Evolutionary conservation across 2,329 filamentous ascomycete genomes (phyloP).

Genomic region (Beauveria caledonica): DNA sequence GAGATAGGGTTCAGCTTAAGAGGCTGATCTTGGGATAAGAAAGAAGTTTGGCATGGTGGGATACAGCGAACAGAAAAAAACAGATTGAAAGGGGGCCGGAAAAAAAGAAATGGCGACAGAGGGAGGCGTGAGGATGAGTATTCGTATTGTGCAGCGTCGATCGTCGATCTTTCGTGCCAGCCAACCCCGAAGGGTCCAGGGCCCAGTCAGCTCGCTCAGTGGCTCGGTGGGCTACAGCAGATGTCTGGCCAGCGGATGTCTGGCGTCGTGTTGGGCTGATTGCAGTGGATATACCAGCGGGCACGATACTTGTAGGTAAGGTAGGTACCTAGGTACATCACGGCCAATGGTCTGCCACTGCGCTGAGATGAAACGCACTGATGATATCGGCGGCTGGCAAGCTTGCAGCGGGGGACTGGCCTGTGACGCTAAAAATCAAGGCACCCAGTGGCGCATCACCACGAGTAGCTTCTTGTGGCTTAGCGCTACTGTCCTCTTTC

Average conservation of each 20-base stretch:
- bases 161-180: too few relatives aligned
- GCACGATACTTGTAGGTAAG: too few relatives aligned
- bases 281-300: background rate
- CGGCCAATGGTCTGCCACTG: background rate
- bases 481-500: background rate
- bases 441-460: conserved; percentile 1
- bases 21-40: background rate
- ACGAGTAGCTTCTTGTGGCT: background rate
- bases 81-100: background rate
- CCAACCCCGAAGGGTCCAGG: too few relatives aligned
- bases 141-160: too few relatives aligned
- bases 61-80: background rate
- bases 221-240: too few relatives aligned
- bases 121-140: conserved; percentile 1
- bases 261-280: background rate
- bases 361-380: background rate
- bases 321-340: too few relatives aligned
- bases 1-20: background rate
- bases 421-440: background rate
- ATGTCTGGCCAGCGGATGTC: background rate
- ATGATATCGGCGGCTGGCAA: background rate
- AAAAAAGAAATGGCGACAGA: conserved; percentile 3
- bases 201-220: too few relatives aligned
- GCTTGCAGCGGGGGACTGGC: background rate
- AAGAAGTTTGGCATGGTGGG: background rate